Percentiles rank a stretch among this genome's conserved stretches.
These are phyloP conservation scores for Phalaenopsis equestris DNA, from an alignment of 106 monocot species.

Conservation along the genomic window DNA sequence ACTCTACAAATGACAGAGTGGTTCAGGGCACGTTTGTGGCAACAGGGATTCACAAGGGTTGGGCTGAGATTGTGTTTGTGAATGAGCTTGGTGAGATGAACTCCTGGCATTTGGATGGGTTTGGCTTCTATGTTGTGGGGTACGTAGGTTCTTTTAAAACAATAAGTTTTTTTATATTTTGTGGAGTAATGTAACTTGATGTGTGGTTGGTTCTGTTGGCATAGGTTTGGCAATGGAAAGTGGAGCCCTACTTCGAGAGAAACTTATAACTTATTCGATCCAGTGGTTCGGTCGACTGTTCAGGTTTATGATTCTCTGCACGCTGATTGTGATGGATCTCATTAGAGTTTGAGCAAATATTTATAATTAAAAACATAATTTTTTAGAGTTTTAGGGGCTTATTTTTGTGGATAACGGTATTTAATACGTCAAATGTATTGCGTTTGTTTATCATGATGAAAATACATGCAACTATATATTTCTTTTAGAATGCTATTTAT, in stretches of 20 bases:
- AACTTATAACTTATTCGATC: slow-evolving; percentile 29
- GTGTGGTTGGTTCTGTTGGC: not conserved
- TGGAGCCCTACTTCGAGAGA: slow-evolving; percentile 30
- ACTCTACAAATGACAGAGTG: not conserved
- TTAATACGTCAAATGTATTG: too few species aligned
- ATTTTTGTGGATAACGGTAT: too few species aligned
- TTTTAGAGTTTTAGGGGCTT: too few species aligned
- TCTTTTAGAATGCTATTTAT: too few species aligned
- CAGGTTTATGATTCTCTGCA: slow-evolving; percentile 13
- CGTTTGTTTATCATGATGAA: too few species aligned
- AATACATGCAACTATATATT: too few species aligned
- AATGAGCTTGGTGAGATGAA: slow-evolving; percentile 26
- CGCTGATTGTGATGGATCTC: too few species aligned
- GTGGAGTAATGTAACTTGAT: too few species aligned
- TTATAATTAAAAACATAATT: too few species aligned
- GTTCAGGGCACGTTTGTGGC: slow-evolving; percentile 23
- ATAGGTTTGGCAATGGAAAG: slow-evolving; percentile 31
- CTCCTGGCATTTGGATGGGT: slow-evolving; percentile 46
- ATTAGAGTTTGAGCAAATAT: too few species aligned
- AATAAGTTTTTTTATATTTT: too few species aligned
- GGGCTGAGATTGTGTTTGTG: slow-evolving; percentile 23
- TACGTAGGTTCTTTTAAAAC: not conserved
- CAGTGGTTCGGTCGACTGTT: slow-evolving; percentile 33
- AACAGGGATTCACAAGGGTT: slow-evolving; percentile 25
- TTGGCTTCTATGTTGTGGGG: slow-evolving; percentile 42